Evolutionary conservation across 2,329 filamentous ascomycete genomes (phyloP).

Genomic region (Orbilia blumenaviensis): DNA sequence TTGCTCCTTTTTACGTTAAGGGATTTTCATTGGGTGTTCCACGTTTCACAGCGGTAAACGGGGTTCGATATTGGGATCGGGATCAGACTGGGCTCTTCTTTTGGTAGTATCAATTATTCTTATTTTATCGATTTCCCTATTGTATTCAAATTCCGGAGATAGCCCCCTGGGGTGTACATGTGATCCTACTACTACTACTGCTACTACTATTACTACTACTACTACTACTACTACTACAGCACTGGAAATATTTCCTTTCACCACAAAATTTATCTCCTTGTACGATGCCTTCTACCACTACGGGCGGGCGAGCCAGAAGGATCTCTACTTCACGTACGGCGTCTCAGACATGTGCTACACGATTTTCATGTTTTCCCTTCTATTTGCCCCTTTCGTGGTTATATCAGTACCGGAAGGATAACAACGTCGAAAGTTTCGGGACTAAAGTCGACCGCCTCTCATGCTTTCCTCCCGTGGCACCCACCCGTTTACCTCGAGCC

Average conservation of each 20-base stretch:
- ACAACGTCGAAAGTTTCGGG: slow-evolving; percentile 23
- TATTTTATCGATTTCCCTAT: slow-evolving; percentile 42
- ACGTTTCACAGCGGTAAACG: slow-evolving; percentile 53
- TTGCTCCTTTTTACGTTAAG: slow-evolving; percentile 38
- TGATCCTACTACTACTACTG: slow-evolving; percentile 22
- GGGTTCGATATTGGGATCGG: slow-evolving; percentile 32
- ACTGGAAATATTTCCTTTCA: slow-evolving; percentile 30
- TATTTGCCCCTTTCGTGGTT: slow-evolving; percentile 34
- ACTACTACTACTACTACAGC: slow-evolving; percentile 17
- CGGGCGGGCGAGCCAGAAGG: slow-evolving; percentile 37
- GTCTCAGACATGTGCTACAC: slow-evolving; percentile 43
- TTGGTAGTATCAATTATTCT: slow-evolving; percentile 48
- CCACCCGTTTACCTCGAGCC: slow-evolving; percentile 40
- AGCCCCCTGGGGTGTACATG: slow-evolving; percentile 43
- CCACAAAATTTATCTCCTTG: slow-evolving; percentile 31
- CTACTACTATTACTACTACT: too few relatives aligned
- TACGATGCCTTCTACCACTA: slow-evolving; percentile 26
- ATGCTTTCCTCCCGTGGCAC: slow-evolving; percentile 53
- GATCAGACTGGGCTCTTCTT: slow-evolving; percentile 52
- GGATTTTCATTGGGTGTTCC: slow-evolving; percentile 50
- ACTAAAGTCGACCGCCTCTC: slow-evolving; percentile 36
- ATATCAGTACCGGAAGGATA: slow-evolving; percentile 30
- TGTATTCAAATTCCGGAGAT: slow-evolving; percentile 50
- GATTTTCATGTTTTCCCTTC: slow-evolving; percentile 40
- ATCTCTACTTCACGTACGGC: slow-evolving; percentile 35